A percentile compares a stretch with the other conserved stretches of the same genome.
Conservation (phyloP, 768 basidiomycete genomes). For the Phylloporus scabripes region DNA sequence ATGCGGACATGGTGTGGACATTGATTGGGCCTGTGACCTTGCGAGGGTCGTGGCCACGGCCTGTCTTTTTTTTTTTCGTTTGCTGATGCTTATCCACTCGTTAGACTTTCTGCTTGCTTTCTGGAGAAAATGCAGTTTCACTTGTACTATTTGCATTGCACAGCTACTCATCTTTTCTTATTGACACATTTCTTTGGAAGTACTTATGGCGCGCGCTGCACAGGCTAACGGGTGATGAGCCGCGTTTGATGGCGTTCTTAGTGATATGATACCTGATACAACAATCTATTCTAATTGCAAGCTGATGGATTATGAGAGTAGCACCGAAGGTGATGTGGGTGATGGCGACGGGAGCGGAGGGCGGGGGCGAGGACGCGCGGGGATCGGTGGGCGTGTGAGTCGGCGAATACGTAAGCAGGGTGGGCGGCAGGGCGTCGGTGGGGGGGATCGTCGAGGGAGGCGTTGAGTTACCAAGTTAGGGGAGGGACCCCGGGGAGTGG, state of each 20-base stretch:
- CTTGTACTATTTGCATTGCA: slow-evolving; percentile 33
- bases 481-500: slow-evolving; percentile 27
- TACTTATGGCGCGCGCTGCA: slow-evolving; percentile 20
- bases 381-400: slow-evolving; percentile 17
- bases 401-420: slow-evolving; percentile 26
- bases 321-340: slow-evolving; percentile 17
- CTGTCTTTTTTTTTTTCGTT: slow-evolving; percentile 17
- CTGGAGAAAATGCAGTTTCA: slow-evolving; percentile 22
- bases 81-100: slow-evolving; percentile 5
- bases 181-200: slow-evolving; percentile 18
- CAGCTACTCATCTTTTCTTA: slow-evolving; percentile 13
- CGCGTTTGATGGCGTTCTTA: slow-evolving; percentile 16
- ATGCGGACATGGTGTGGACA: slow-evolving; percentile 5
- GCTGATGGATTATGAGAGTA: slow-evolving; percentile 2
- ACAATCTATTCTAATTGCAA: slow-evolving; percentile 27
- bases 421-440: slow-evolving; percentile 25
- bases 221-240: slow-evolving; percentile 19
- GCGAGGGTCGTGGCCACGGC: slow-evolving; percentile 12
- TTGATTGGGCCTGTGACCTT: slow-evolving; percentile 1
- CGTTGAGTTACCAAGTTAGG: slow-evolving; percentile 20
- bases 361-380: slow-evolving; percentile 7
- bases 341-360: slow-evolving; percentile 21
- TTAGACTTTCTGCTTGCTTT: slow-evolving; percentile 24
- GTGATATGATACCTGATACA: slow-evolving; percentile 30
- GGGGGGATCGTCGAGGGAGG: slow-evolving; percentile 28